These are phyloP conservation scores for Lecanicillium sp. DNA, from an alignment of 2,329 filamentous ascomycete species.

Conservation along the genomic window DNA sequence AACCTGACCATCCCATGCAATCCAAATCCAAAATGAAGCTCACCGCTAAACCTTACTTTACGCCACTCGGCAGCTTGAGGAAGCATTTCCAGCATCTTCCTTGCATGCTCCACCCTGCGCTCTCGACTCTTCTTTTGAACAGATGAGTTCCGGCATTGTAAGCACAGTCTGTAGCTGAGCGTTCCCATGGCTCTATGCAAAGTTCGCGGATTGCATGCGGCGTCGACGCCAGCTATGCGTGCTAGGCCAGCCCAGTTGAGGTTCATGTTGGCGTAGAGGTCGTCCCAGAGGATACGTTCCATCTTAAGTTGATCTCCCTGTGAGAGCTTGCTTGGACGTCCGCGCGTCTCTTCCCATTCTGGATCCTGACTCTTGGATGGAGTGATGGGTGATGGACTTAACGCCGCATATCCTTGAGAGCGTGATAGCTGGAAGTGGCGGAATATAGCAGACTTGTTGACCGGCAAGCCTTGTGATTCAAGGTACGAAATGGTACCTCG, in stretches of 20 bases:
- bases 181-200: conserved; percentile 30
- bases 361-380: conserved; percentile 26
- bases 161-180: conserved; percentile 25
- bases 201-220: conserved; percentile 25
- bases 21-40: conserved; percentile 30
- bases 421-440: conserved; percentile 30
- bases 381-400: conserved; percentile 17
- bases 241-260: conserved; percentile 27
- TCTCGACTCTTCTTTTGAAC: conserved; percentile 23
- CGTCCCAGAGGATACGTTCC: conserved; percentile 29
- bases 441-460: conserved; percentile 32
- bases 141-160: conserved; percentile 21
- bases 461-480: conserved; percentile 27
- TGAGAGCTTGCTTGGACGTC: conserved; percentile 25
- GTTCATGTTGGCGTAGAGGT: conserved; percentile 20
- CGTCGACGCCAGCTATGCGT: conserved; percentile 23
- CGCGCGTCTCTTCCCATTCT: conserved; percentile 30
- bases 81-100: conserved; percentile 23
- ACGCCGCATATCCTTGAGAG: conserved; percentile 28
- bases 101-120: conserved; percentile 25
- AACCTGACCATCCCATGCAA: conserved; percentile 28
- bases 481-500: conserved; percentile 31
- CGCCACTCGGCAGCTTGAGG: conserved; percentile 24
- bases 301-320: conserved; percentile 27
- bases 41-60: conserved; percentile 25